A percentile compares a stretch with the other conserved stretches of the same genome.
These are phyloP conservation scores for Botryotinia globosa DNA, from an alignment of 2,329 filamentous ascomycete species.

Conservation along the genomic window DNA sequence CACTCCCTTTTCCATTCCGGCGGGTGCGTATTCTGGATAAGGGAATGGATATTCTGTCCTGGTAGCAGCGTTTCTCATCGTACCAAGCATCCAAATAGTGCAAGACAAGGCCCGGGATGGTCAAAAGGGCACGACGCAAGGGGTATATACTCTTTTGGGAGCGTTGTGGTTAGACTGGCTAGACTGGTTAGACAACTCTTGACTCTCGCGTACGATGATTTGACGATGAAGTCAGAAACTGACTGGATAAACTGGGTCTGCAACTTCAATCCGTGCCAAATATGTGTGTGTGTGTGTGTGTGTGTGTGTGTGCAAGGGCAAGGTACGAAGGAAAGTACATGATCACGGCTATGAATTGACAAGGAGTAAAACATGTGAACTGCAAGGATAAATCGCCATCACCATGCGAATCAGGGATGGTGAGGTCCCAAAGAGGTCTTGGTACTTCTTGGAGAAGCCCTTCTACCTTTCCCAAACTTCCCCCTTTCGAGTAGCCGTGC, in stretches of 20 bases:
- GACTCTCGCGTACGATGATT: conserved; percentile 1
- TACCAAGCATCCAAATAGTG: conserved; percentile 8
- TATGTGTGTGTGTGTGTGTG: too few relatives aligned
- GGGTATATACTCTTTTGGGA: conserved; percentile 3
- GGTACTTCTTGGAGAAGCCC: background rate
- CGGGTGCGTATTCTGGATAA: conserved; percentile 9
- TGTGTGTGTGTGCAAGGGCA: too few relatives aligned
- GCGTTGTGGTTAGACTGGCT: background rate
- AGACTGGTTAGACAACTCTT: background rate
- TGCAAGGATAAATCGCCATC: conserved; percentile 20
- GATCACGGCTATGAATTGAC: background rate
- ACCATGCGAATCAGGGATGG: conserved; percentile 17
- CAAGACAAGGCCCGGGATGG: conserved; percentile 14
- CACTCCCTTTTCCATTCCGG: conserved; percentile 14
- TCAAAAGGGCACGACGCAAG: conserved; percentile 1
- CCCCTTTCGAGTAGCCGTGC: conserved; percentile 13
- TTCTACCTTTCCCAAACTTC: background rate
- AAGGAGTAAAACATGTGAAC: conserved; percentile 18
- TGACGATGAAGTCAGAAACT: background rate
- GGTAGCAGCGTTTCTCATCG: conserved; percentile 6
- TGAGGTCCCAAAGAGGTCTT: background rate
- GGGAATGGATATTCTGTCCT: conserved; percentile 5
- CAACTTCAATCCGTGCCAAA: background rate
- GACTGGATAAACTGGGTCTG: background rate
- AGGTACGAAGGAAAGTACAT: background rate